A percentile compares a stretch with the other conserved stretches of the same genome.
phyloP scores from a whole-genome alignment of 345 rosid genomes.

The Salix exigua region DNA sequence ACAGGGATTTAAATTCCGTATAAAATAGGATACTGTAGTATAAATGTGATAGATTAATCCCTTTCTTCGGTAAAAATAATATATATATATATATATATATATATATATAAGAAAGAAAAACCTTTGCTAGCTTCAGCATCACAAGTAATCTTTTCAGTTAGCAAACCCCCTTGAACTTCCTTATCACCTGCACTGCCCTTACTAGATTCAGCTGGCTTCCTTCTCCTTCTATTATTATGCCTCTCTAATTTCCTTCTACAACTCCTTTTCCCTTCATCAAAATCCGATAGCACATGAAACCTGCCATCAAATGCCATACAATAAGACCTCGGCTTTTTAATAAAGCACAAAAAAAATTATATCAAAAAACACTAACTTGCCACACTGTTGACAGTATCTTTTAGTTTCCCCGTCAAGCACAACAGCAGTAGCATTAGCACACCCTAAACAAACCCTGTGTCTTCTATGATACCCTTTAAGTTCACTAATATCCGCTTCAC shows the following conservation, averaged over 20 bases:
- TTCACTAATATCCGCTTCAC: slow-evolving; percentile 81
- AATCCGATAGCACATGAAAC: slow-evolving; percentile 79
- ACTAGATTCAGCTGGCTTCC: slow-evolving; percentile 52
- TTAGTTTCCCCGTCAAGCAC: slow-evolving; percentile 60
- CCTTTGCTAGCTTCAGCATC: slow-evolving; percentile 73
- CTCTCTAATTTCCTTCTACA: slow-evolving; percentile 93
- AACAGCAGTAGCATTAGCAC: slow-evolving; percentile 66
- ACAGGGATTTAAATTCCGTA: too few species aligned
- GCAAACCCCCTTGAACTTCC: slow-evolving; percentile 37
- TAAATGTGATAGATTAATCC: background rate
- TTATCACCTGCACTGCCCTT: slow-evolving; percentile 26
- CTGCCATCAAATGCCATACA: slow-evolving; percentile 30
- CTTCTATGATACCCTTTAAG: slow-evolving; percentile 89
- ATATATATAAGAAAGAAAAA: slow-evolving; percentile 4
- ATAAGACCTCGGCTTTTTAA: background rate
- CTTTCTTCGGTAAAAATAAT: background rate
- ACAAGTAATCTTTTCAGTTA: slow-evolving; percentile 33
- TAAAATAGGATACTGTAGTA: background rate
- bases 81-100: too few species aligned
- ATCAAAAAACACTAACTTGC: slow-evolving; percentile 51
- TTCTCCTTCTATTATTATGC: slow-evolving; percentile 75
- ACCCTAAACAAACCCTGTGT: slow-evolving; percentile 82
- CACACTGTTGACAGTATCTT: slow-evolving; percentile 99
- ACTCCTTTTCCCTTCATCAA: slow-evolving; percentile 91
- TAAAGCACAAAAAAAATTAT: background rate